A percentile compares a stretch with the other conserved stretches of the same genome.
phyloP scores from a whole-genome alignment of 176 grass and related monocot genomes.

The Pharus latifolius region DNA sequence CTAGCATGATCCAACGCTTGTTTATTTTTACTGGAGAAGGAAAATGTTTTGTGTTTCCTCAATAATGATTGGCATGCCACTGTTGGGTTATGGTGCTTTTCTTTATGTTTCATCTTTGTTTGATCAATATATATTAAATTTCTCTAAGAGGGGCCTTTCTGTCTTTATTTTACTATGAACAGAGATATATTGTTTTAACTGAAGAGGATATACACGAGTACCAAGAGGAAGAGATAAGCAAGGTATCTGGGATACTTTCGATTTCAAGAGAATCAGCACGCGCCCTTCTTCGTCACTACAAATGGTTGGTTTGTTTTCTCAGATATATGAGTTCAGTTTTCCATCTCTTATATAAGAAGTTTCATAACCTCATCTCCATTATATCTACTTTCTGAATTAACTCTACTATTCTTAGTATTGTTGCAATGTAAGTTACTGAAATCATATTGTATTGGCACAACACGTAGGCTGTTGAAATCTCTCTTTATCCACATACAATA shows the following conservation, averaged over 20 bases:
- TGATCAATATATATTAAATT: too few species aligned
- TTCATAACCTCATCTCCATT: background rate
- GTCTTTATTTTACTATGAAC: constrained; percentile 15
- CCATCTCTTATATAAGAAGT: too few species aligned
- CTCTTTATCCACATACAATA: background rate
- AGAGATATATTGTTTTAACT: constrained; percentile 56
- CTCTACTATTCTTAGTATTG: too few species aligned
- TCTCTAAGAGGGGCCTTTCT: background rate
- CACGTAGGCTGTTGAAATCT: background rate
- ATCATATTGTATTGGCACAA: background rate
- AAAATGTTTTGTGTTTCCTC: background rate
- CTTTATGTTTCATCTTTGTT: background rate
- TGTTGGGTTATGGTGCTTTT: background rate
- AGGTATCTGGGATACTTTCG: constrained; percentile 42
- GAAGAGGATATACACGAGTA: constrained; percentile 48
- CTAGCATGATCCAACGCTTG: background rate
- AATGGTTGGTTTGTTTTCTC: constrained; percentile 52
- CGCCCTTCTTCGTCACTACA: constrained; percentile 66
- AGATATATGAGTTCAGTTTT: background rate
- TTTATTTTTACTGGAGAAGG: background rate
- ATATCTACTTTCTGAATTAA: background rate
- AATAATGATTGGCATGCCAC: background rate
- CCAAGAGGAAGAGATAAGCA: constrained; percentile 59
- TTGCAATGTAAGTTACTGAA: too few species aligned
- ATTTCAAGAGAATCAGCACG: constrained; percentile 52